Conservation (phyloP, 495 filamentous ascomycete genomes). For the Xylaria castorea region DNA sequence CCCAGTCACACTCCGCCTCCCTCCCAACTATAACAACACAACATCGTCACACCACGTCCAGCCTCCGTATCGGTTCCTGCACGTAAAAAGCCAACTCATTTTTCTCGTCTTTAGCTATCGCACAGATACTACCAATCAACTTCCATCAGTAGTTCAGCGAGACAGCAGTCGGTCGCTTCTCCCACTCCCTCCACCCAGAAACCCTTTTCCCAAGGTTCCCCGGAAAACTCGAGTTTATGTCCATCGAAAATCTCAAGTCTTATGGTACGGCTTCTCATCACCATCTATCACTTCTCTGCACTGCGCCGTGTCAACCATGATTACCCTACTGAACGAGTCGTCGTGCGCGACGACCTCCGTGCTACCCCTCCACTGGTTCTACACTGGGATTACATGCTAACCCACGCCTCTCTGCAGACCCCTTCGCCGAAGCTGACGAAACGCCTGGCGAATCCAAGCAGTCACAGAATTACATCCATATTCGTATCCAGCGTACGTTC, state of each 20-base stretch:
- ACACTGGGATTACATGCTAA: constrained; percentile 28
- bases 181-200: constrained; percentile 42
- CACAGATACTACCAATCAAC: constrained; percentile 11
- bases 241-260: constrained; percentile 99
- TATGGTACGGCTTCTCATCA: constrained; percentile 76
- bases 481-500: constrained; percentile 96
- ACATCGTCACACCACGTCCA: constrained; percentile 28
- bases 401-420: constrained; percentile 65
- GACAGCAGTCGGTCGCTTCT: constrained; percentile 54
- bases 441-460: constrained; percentile 93
- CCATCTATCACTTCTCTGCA: constrained; percentile 30
- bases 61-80: constrained; percentile 22
- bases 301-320: not conserved
- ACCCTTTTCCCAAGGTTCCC: constrained; percentile 54
- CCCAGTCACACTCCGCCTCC: constrained; percentile 34
- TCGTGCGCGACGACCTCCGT: not conserved
- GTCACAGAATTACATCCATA: constrained; percentile 96
- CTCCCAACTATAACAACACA: constrained; percentile 22
- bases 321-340: not conserved
- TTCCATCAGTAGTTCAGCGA: constrained; percentile 18
- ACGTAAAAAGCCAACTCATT: constrained; percentile 19
- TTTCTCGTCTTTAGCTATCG: not conserved
- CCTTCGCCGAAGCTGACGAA: constrained; percentile 99
- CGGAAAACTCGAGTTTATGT: constrained; percentile 87
- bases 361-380: constrained; percentile 21